phyloP scores from a whole-genome alignment of 129 eudicot species.

The Cynara cardunculus region DNA sequence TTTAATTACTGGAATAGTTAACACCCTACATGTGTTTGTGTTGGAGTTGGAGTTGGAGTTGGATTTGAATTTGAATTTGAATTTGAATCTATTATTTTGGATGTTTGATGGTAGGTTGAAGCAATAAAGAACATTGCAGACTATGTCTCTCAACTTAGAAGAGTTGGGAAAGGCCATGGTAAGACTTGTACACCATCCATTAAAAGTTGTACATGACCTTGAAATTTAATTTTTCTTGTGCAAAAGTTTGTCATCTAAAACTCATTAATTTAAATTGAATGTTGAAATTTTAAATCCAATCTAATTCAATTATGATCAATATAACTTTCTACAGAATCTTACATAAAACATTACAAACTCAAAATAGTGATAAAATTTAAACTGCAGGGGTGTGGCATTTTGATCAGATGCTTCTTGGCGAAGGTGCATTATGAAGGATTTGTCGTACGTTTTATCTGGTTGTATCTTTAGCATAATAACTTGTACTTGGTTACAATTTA shows the following conservation, averaged over 20 bases:
- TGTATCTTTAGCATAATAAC: conserved; percentile 10
- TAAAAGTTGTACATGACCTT: neutral
- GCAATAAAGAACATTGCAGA: conserved; percentile 91
- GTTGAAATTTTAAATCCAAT: too few relatives aligned
- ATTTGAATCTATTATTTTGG: neutral
- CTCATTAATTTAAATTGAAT: neutral
- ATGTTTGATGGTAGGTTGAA: conserved; percentile 57
- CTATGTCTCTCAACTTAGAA: conserved; percentile 79
- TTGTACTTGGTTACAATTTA: neutral
- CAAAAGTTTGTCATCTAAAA: too few relatives aligned
- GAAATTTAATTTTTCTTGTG: neutral
- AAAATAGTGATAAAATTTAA: too few relatives aligned
- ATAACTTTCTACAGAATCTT: too few relatives aligned
- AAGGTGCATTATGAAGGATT: conserved; percentile 27
- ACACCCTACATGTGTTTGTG: too few relatives aligned
- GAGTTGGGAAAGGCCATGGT: conserved; percentile 98
- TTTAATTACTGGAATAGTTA: too few relatives aligned
- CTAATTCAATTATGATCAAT: too few relatives aligned
- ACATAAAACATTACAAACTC: neutral
- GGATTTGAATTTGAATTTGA: neutral
- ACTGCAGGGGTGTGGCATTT: conserved; percentile 97
- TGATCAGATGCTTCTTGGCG: conserved; percentile 79
- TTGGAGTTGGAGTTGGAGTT: too few relatives aligned
- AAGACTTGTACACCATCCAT: conserved; percentile 15
- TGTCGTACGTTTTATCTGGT: neutral